These are phyloP conservation scores for Tilletia indica DNA, from an alignment of 1,284 basidiomycete species.

Conservation along the genomic window DNA sequence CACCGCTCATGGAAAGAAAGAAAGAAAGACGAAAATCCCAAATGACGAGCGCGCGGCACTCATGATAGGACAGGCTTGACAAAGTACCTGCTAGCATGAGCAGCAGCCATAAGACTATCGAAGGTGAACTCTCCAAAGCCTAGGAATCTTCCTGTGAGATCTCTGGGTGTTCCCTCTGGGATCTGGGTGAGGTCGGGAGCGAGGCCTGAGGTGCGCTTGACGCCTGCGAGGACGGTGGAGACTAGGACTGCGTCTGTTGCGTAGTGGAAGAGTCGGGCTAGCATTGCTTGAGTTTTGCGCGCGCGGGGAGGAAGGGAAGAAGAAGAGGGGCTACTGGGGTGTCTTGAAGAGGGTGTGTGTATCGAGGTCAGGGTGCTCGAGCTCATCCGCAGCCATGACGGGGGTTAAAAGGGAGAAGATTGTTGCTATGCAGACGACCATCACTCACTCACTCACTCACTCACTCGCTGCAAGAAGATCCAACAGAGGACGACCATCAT, in stretches of 20 bases:
- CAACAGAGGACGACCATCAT: not conserved
- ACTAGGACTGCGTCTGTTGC: slow-evolving; percentile 79
- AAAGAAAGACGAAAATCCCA: not conserved
- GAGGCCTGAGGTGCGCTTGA: slow-evolving; percentile 68
- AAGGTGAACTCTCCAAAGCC: slow-evolving; percentile 84
- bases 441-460: not conserved
- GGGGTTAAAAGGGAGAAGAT: not conserved
- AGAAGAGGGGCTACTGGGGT: not conserved
- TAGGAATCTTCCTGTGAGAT: slow-evolving; percentile 76
- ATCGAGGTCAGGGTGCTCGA: not conserved
- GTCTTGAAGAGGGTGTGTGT: not conserved
- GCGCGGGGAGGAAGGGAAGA: not conserved
- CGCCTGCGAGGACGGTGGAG: slow-evolving; percentile 84
- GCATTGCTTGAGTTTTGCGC: slow-evolving; percentile 25
- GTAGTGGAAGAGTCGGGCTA: slow-evolving; percentile 78
- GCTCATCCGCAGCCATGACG: not conserved
- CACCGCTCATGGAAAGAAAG: not conserved
- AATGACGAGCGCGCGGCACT: not conserved
- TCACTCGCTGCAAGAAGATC: not conserved
- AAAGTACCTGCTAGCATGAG: slow-evolving; percentile 38
- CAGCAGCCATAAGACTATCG: slow-evolving; percentile 57
- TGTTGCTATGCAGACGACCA: not conserved
- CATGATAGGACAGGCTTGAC: slow-evolving; percentile 6
- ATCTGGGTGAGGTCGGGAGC: slow-evolving; percentile 40
- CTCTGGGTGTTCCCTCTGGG: slow-evolving; percentile 68